A percentile compares a stretch with the other conserved stretches of the same genome.
These are phyloP conservation scores for Ophiostoma sp. DNA, from an alignment of 2,329 filamentous ascomycete species.

Conservation along the genomic window DNA sequence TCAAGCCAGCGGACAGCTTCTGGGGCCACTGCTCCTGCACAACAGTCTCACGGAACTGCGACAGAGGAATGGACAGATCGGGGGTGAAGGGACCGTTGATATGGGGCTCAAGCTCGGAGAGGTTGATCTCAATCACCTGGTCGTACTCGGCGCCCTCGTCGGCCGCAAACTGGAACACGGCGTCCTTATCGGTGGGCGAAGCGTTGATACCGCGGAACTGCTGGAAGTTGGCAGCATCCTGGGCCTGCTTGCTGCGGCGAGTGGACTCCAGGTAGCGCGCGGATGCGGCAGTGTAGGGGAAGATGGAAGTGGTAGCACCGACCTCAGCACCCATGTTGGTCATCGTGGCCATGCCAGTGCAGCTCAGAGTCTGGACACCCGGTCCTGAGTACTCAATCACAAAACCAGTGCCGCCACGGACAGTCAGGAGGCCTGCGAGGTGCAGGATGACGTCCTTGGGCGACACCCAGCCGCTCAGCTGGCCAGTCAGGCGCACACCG, in stretches of 20 bases:
- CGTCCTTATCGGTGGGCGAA: conserved; percentile 38
- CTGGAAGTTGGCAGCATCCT: conserved; percentile 58
- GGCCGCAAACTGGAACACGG: conserved; percentile 62
- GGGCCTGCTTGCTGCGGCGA: conserved; percentile 65
- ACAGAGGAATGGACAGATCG: conserved; percentile 87
- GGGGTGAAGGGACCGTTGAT: conserved; percentile 97
- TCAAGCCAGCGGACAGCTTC: conserved; percentile 85
- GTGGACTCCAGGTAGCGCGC: conserved; percentile 82
- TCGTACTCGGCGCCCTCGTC: conserved; percentile 84
- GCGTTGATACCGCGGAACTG: conserved; percentile 42
- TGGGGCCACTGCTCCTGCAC: conserved; percentile 83
- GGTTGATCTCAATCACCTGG: conserved; percentile 81
- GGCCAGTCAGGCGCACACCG: conserved; percentile 76
- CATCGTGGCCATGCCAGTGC: conserved; percentile 87
- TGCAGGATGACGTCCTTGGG: conserved; percentile 94
- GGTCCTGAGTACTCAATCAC: conserved; percentile 93
- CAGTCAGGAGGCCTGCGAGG: conserved; percentile 83
- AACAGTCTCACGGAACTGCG: conserved; percentile 79
- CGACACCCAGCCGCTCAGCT: conserved; percentile 82
- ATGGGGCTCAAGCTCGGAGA: conserved; percentile 85
- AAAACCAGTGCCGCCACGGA: conserved; percentile 87
- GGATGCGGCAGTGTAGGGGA: conserved; percentile 84
- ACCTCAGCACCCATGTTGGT: conserved; percentile 87
- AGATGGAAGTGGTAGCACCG: conserved; percentile 90
- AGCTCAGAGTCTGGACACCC: conserved; percentile 81